Conservation (phyloP, 2,329 filamentous ascomycete species). For the Colletotrichum magnum region DNA sequence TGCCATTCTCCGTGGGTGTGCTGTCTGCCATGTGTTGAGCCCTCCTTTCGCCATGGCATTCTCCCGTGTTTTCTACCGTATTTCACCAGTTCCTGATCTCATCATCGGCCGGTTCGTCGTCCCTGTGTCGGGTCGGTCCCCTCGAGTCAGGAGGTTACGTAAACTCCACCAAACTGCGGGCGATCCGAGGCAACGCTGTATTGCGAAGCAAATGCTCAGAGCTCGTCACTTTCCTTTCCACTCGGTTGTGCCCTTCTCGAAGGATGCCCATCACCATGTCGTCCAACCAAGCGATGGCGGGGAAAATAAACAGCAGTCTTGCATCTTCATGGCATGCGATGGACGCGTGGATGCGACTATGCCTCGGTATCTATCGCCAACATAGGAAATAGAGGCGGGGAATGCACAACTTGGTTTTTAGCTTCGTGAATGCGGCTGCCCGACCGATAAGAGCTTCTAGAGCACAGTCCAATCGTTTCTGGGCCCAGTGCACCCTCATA, state of each 20-base stretch:
- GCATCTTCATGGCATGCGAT: not conserved
- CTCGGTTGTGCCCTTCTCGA: no score
- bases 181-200: constrained; percentile 10
- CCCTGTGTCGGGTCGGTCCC: no score
- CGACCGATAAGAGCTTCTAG: not conserved
- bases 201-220: constrained; percentile 34
- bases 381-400: constrained; percentile 12
- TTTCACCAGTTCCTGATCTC: constrained; percentile 18
- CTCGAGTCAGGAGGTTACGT: constrained; percentile 8
- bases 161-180: constrained; percentile 14
- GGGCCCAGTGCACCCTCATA: constrained; percentile 12
- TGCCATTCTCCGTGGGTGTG: constrained; percentile 15
- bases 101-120: not conserved
- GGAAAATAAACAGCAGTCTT: not conserved
- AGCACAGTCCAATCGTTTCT: constrained; percentile 21
- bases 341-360: constrained; percentile 14
- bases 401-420: constrained; percentile 4
- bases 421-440: constrained; percentile 1
- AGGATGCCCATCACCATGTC: no score
- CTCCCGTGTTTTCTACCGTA: constrained; percentile 1
- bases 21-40: constrained; percentile 15
- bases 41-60: not conserved
- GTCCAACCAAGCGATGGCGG: no score
- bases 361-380: constrained; percentile 15
- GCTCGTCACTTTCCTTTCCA: constrained; percentile 9